Conservation (phyloP, 2,329 filamentous ascomycete species). For the Pestalotiopsis sp. region DNA sequence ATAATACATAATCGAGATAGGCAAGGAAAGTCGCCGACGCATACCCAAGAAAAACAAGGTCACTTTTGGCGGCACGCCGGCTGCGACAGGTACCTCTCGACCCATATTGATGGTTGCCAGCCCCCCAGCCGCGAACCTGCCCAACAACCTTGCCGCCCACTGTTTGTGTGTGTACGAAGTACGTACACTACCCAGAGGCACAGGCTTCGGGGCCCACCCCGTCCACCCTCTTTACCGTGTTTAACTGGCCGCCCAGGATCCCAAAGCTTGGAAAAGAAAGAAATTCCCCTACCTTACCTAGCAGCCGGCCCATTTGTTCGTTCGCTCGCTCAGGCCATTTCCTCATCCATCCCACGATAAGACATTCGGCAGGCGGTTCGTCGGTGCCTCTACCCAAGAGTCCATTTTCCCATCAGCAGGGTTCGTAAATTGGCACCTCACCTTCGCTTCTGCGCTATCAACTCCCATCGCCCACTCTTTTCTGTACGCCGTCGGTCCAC, state of each 20-base stretch:
- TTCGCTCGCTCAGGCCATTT: constrained; percentile 3
- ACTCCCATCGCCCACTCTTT: constrained; percentile 21
- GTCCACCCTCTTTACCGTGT: neutral
- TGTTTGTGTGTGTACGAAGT: neutral
- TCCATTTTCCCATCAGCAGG: constrained; percentile 1
- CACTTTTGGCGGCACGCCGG: constrained; percentile 4
- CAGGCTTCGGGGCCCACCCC: neutral
- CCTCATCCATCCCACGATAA: constrained; percentile 8
- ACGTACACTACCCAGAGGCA: too few species aligned
- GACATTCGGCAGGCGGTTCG: constrained; percentile 7
- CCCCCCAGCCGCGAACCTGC: neutral
- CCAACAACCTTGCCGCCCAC: constrained; percentile 4
- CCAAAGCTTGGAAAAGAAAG: constrained; percentile 1
- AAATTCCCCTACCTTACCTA: neutral
- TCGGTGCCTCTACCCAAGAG: constrained; percentile 6
- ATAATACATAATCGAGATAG: neutral
- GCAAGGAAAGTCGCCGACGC: too few species aligned
- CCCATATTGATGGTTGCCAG: neutral
- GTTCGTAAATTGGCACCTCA: constrained; percentile 2
- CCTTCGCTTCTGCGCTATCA: constrained; percentile 15
- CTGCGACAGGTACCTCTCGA: neutral
- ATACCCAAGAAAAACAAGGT: neutral
- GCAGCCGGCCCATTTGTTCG: neutral
- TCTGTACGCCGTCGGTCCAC: constrained; percentile 16
- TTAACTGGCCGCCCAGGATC: constrained; percentile 6